Conservation (phyloP, 108 stramenopile species). For the Nitzschia putrida region DNA sequence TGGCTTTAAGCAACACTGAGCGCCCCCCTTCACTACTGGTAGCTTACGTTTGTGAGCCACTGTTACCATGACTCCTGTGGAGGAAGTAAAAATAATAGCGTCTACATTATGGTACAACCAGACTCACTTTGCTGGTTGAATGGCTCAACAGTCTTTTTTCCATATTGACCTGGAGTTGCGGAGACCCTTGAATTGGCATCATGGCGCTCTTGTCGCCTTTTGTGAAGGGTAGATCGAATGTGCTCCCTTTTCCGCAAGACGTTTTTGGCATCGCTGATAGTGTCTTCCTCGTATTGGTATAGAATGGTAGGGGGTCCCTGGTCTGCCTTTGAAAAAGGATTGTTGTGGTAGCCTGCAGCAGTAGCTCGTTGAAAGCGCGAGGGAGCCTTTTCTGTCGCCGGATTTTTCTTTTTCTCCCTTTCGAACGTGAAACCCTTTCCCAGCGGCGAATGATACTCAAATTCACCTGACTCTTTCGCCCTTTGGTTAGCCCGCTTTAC, state of each 20-base stretch:
- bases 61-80: too few species aligned
- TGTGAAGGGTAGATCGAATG: conserved; percentile 28
- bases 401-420: conserved; percentile 1
- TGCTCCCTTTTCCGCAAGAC: conserved; percentile 18
- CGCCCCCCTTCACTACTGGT: conserved; percentile 8
- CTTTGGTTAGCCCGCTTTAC: conserved; percentile 62
- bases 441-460: conserved; percentile 75
- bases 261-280: conserved; percentile 29
- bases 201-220: conserved; percentile 33
- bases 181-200: background rate
- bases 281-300: conserved; percentile 49
- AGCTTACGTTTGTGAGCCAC: background rate
- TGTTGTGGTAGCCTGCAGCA: conserved; percentile 16
- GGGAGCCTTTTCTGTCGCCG: background rate
- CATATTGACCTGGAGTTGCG: background rate
- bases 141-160: conserved; percentile 7
- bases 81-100: background rate
- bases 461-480: conserved; percentile 52
- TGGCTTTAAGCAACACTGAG: conserved; percentile 33
- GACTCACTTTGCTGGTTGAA: conserved; percentile 12
- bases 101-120: conserved; percentile 18
- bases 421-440: conserved; percentile 74
- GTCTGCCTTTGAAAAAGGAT: conserved; percentile 47
- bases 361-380: background rate
- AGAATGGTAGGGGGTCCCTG: conserved; percentile 36